Conservation (phyloP, 768 basidiomycete species). For the Sistotremastrum niveocremeum region DNA sequence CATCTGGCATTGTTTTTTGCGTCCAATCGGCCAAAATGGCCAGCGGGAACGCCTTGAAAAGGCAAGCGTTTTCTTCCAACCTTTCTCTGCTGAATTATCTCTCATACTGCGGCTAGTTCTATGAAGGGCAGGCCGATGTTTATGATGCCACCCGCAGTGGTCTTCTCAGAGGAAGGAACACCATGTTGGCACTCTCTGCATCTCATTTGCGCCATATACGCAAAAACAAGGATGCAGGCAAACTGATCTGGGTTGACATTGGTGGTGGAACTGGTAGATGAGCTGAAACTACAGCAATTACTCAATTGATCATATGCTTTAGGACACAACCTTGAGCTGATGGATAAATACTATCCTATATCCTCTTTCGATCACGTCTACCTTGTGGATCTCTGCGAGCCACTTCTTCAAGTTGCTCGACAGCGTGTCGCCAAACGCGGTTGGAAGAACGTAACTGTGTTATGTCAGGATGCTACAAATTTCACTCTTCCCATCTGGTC, state of each 20-base stretch:
- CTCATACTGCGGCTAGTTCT: conserved; percentile 29
- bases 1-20: conserved; percentile 36
- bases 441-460: conserved; percentile 59
- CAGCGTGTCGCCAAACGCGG: conserved; percentile 50
- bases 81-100: too few species aligned
- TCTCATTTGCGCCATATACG: conserved; percentile 42
- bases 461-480: conserved; percentile 59
- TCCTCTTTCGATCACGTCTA: conserved; percentile 53
- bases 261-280: conserved; percentile 54
- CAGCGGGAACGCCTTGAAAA: conserved; percentile 33
- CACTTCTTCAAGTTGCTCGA: conserved; percentile 58
- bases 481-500: conserved; percentile 53
- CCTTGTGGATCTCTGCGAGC: conserved; percentile 60
- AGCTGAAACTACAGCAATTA: neutral
- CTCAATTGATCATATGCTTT: neutral
- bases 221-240: conserved; percentile 24
- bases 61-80: conserved; percentile 7
- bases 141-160: conserved; percentile 55
- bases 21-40: conserved; percentile 25
- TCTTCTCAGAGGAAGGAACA: conserved; percentile 54
- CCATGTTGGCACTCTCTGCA: conserved; percentile 57
- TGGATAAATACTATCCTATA: conserved; percentile 48
- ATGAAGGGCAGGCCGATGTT: conserved; percentile 53
- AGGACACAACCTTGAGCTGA: conserved; percentile 61
- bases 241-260: conserved; percentile 65